Evolutionary conservation across 129 eudicot genomes (phyloP), one percentile per base, ranked within the genome.

Genomic region (Apium graveolens): DNA sequence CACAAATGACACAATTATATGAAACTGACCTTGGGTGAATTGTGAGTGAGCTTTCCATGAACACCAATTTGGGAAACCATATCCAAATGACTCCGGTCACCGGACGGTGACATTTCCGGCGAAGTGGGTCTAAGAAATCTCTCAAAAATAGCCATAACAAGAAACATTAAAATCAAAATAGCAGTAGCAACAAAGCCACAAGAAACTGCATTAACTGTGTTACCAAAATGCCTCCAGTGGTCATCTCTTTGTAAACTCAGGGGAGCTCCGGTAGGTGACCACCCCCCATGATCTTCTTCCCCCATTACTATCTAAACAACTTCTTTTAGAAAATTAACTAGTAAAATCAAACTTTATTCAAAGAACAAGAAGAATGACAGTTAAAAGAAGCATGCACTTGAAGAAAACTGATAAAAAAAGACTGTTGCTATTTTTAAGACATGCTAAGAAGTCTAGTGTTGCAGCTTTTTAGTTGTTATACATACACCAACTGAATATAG

Each of bases 101-200:
- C 74, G 46, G 62, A 18, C 11, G 80, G 48, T 7, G 81, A 24
- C 5, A 74, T n/a, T 17, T 77, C 80, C 74, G 91, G 75, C 35
- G 92, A 84, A 44, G 80, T 86, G 16, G 87, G 84, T 76, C 91
- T 75, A 74, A 86, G 84, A 81, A 86, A 88, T 89, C 89, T 88
- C 85, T 90, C 96, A 34, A 90, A 90, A 78, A 90, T 86, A 62
- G 96, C 96, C 96, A 90, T 87, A 41, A 88, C 86, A 48, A 90
- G 92, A 74, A 90, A 90, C 96, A 90, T 87, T 5, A 86, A 86
- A 41, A 90, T 88, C 39, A 90, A 84, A 81, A 86, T 84, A 39
- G 90, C 96, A 43, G 96, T 90, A 37, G 96, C 96, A 68, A 90
- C 96, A 75, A 90, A 88, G 42, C 96, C 96, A 82, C 88, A 90